Evolutionary conservation across 163 green algal genomes (phyloP).

Genomic region (Scenedesmus sp.): DNA sequence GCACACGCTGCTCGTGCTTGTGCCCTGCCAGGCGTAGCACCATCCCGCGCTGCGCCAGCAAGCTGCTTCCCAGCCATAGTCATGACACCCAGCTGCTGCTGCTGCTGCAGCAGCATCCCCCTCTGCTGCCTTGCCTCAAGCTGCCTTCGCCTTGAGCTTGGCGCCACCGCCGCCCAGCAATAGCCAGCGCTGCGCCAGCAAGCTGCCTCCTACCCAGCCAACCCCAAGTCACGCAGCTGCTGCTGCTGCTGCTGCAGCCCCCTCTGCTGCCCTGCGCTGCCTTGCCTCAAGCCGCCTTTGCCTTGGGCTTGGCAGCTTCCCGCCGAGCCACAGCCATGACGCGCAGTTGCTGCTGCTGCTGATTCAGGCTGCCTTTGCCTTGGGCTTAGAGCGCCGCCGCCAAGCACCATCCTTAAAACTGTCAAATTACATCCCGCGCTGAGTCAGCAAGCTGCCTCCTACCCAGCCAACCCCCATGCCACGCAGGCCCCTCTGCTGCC

Average conservation of each 20-base stretch:
- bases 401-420: background rate
- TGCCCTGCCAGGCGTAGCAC: no score
- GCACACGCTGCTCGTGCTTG: no score
- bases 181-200: background rate
- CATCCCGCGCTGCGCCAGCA: no score
- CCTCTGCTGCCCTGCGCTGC: background rate
- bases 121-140: background rate
- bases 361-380: background rate
- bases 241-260: background rate
- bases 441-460: no score
- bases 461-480: background rate
- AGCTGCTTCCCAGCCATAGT: no score
- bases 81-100: background rate
- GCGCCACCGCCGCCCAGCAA: background rate
- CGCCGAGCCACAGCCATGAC: no score
- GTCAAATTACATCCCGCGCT: no score
- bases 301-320: constrained; percentile 8
- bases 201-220: background rate
- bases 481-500: background rate
- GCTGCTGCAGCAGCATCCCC: background rate
- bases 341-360: background rate
- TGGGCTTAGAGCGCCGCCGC: background rate
- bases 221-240: background rate
- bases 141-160: background rate
- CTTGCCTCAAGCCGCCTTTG: constrained; percentile 4